These are phyloP conservation scores for Primulina huaijiensis DNA, from an alignment of 257 asterid genomes.

Conservation along the genomic window DNA sequence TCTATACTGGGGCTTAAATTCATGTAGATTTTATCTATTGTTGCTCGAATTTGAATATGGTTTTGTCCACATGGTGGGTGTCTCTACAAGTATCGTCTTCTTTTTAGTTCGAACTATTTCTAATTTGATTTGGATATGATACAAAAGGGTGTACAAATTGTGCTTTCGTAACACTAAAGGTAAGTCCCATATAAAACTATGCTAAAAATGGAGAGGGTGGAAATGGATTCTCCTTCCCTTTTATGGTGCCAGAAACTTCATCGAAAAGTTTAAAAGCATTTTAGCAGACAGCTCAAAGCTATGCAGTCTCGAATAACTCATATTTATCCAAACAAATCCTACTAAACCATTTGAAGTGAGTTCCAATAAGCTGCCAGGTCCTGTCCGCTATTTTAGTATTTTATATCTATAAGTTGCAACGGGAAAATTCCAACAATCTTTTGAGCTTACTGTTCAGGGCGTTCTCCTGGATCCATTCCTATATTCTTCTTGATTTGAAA, in stretches of 20 bases:
- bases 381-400: background rate
- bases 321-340: background rate
- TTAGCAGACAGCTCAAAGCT: background rate
- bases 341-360: background rate
- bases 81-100: background rate
- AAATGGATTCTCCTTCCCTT: background rate
- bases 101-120: background rate
- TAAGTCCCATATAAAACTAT: background rate
- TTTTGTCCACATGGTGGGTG: too few relatives aligned
- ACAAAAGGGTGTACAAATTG: background rate
- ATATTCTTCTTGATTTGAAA: background rate
- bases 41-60: background rate
- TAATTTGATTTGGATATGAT: background rate
- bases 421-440: background rate
- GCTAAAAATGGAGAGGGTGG: background rate
- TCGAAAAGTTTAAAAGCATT: background rate
- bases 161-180: background rate
- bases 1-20: background rate
- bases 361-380: background rate
- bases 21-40: background rate
- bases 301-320: background rate
- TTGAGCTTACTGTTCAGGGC: background rate
- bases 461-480: background rate
- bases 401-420: background rate
- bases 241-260: background rate